phyloP scores from a whole-genome alignment of 306 rosid genomes.

The Adenanthera pavonina region DNA sequence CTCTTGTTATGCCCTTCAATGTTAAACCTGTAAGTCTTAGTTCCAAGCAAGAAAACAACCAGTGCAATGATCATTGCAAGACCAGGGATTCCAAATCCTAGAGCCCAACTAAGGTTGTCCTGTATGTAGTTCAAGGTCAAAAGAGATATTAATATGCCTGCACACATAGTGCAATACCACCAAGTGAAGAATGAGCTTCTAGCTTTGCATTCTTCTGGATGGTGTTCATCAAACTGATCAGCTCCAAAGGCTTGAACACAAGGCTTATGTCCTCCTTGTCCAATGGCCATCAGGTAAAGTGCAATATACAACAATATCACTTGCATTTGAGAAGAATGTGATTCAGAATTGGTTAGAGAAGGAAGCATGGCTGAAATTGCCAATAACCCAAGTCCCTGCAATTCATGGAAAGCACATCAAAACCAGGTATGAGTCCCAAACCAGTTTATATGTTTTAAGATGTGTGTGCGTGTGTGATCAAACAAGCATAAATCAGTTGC shows the following conservation, averaged over 20 bases:
- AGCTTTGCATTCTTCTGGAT: background rate
- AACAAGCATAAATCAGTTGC: no score
- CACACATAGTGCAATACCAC: background rate
- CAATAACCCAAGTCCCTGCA: background rate
- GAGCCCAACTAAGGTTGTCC: background rate
- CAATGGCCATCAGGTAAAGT: slow-evolving; percentile 9
- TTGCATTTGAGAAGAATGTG: background rate
- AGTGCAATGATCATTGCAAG: background rate
- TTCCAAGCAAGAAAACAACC: slow-evolving; percentile 3
- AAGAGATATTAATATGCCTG: background rate
- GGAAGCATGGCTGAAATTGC: background rate
- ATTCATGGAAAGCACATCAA: background rate
- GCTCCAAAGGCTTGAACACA: slow-evolving; percentile 8
- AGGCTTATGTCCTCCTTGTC: slow-evolving; percentile 8
- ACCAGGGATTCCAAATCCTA: slow-evolving; percentile 1
- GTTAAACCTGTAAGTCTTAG: background rate
- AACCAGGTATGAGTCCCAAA: no score
- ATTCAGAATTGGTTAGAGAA: background rate
- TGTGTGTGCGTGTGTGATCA: no score
- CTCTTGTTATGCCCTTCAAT: background rate
- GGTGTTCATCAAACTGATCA: background rate
- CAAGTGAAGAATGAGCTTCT: slow-evolving; percentile 4
- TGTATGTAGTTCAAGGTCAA: background rate
- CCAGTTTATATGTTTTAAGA: no score
- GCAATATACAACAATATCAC: background rate